phyloP scores from a whole-genome alignment of 2,329 filamentous ascomycete species.

The Geosmithia putterillii region DNA sequence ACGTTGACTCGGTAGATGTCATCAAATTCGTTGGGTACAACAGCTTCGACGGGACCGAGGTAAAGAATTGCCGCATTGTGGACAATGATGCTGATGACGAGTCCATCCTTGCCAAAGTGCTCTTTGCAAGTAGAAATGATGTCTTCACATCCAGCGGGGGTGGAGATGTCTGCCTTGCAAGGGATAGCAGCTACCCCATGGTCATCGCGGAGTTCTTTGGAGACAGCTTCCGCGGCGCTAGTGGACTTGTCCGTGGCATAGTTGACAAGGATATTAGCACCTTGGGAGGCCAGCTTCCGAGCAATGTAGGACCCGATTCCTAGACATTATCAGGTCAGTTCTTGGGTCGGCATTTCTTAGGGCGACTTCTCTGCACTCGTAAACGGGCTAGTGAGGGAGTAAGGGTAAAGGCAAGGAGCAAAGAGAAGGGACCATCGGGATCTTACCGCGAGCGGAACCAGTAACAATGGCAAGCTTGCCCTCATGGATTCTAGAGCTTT shows the following conservation, averaged over 20 bases:
- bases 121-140: conserved; percentile 15
- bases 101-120: not conserved
- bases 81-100: conserved; percentile 51
- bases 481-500: not conserved
- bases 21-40: conserved; percentile 53
- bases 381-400: too few relatives aligned
- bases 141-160: conserved; percentile 23
- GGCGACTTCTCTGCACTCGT: too few relatives aligned
- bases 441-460: not conserved
- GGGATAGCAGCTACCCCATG: conserved; percentile 19
- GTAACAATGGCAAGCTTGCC: conserved; percentile 1
- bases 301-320: conserved; percentile 1
- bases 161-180: conserved; percentile 15
- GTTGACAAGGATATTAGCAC: conserved; percentile 1
- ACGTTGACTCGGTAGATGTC: conserved; percentile 67
- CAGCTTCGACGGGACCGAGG: conserved; percentile 50
- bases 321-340: too few relatives aligned
- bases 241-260: not conserved
- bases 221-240: not conserved
- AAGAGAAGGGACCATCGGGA: not conserved
- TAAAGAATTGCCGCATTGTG: conserved; percentile 66
- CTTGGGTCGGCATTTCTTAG: too few relatives aligned
- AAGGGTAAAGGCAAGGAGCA: too few relatives aligned
- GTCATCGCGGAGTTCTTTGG: conserved; percentile 29
- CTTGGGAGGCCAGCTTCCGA: not conserved